A percentile compares a stretch with the other conserved stretches of the same genome.
phyloP scores from a whole-genome alignment of 805 yeast genomes.

The Kodamaea kaohsiungensis region DNA sequence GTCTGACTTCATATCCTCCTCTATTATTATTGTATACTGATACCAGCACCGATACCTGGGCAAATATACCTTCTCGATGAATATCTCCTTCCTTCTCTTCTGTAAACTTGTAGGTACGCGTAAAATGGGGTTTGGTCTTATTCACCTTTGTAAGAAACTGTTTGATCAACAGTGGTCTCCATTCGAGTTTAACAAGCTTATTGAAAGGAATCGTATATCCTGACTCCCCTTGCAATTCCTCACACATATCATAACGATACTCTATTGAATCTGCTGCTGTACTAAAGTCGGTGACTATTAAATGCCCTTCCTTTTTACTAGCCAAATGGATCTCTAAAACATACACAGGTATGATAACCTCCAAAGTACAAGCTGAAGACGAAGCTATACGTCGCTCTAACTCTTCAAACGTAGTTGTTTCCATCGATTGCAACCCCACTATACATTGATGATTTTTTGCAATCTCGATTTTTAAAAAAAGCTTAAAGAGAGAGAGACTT shows the following conservation, averaged over 20 bases:
- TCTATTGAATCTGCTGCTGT: not conserved
- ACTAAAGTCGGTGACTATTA: constrained; percentile 14
- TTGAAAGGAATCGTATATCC: not conserved
- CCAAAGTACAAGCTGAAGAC: constrained; percentile 1
- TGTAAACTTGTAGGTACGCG: not conserved
- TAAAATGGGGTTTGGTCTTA: constrained; percentile 1
- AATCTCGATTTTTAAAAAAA: not conserved
- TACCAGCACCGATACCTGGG: constrained; percentile 1
- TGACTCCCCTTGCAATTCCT: not conserved
- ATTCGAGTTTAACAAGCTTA: constrained; percentile 1
- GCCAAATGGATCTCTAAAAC: constrained; percentile 8
- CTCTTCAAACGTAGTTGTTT: not conserved
- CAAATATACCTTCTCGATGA: constrained; percentile 2
- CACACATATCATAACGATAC: not conserved
- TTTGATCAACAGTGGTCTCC: constrained; percentile 5
- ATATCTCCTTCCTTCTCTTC: constrained; percentile 2
- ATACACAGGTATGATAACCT: constrained; percentile 10
- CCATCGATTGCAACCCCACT: not conserved
- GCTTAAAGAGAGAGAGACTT: not conserved
- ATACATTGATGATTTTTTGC: not conserved
- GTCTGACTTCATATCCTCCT: constrained; percentile 6
- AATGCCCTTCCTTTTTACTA: constrained; percentile 4
- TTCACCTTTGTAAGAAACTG: constrained; percentile 2
- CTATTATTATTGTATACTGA: not conserved
- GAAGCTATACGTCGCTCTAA: not conserved